Evolutionary conservation across 352 stramenopile genomes (phyloP), one percentile per base, ranked within the genome.

Genomic region (Globisporangium barbulae): DNA sequence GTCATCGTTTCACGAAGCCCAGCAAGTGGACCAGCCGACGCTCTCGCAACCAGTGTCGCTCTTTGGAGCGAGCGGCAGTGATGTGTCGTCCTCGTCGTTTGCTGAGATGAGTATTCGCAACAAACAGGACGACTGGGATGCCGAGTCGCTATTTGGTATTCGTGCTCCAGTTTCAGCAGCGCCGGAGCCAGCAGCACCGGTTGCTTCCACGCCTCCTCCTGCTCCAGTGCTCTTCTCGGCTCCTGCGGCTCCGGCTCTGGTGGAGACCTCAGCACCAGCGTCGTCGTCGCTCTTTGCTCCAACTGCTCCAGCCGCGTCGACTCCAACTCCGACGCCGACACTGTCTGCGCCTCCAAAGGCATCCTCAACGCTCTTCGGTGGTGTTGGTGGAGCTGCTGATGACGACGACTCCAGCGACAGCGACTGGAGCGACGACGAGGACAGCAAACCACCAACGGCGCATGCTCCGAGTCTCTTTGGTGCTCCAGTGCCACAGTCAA

Each of bases 361-460:
- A 4, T 7, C 55, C 0, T 54, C 70, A 42, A 72, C 67, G 61
- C 64, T 85, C 13, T 89, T 87, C 49, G 77, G 71, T 48, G 54
- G 59, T 42, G 57, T 49, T 48, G 54, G 61, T 45, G 56, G 57
- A 7, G 17, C 28, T 45, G 28, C 30, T 39, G 28, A 30, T 39
- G 74, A 82, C 44, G 81, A 88, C 19, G 68, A 88, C 48, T 81
- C 78, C 12, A 87, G 77, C 50, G 81, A 90, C 48, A 89, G 79
- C 35, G 81, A 90, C 68, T 90, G 81, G 81, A 88, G 79, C 39
- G 79, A 88, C 58, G 73, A 83, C 49, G 78, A 89, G 25, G 74
- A 71, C n/a, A 63, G 31, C 58, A 65, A 66, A 49, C 65, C 28
- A 8, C 10, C 53, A 12, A 49, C 49, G 15, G 71, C 76, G 19